These are phyloP conservation scores for Carex parvula DNA, from an alignment of 176 grass and related monocot species.

Conservation along the genomic window DNA sequence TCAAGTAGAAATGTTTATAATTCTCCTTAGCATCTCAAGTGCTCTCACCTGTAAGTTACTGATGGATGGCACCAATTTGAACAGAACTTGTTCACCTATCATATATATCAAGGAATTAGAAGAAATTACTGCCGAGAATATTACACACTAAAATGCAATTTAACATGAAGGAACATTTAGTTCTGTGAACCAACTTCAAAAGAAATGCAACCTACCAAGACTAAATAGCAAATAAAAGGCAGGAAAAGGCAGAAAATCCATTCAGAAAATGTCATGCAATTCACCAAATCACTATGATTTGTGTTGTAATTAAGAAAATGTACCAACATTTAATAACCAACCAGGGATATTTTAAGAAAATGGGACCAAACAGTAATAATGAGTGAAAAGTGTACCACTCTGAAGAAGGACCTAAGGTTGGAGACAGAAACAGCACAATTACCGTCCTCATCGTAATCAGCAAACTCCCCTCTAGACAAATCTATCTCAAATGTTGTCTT, in stretches of 20 bases:
- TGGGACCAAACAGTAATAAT: not conserved
- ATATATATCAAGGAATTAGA: not conserved
- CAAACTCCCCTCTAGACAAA: conserved; percentile 71
- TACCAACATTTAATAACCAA: not conserved
- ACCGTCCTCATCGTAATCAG: conserved; percentile 79
- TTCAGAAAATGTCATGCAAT: not conserved
- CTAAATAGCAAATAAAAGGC: not conserved
- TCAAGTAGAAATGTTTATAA: not conserved
- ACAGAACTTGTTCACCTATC: not conserved
- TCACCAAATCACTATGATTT: not conserved
- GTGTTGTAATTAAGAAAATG: not conserved
- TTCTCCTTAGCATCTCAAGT: not conserved
- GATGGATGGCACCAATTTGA: not conserved
- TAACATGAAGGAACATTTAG: not conserved
- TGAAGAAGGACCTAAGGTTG: conserved; percentile 60
- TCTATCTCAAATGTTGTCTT: conserved; percentile 61
- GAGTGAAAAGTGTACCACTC: conserved; percentile 54
- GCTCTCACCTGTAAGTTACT: not conserved
- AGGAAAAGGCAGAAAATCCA: not conserved
- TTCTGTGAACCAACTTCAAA: not conserved
- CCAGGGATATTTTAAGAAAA: not conserved
- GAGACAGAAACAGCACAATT: conserved; percentile 59
- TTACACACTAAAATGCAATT: not conserved
- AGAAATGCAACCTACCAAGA: not conserved
- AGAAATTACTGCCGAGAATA: not conserved